A percentile compares a stretch with the other conserved stretches of the same genome.
Evolutionary conservation across 2,329 filamentous ascomycete species (phyloP).

Genomic region (Monosporascus cannonballus): DNA sequence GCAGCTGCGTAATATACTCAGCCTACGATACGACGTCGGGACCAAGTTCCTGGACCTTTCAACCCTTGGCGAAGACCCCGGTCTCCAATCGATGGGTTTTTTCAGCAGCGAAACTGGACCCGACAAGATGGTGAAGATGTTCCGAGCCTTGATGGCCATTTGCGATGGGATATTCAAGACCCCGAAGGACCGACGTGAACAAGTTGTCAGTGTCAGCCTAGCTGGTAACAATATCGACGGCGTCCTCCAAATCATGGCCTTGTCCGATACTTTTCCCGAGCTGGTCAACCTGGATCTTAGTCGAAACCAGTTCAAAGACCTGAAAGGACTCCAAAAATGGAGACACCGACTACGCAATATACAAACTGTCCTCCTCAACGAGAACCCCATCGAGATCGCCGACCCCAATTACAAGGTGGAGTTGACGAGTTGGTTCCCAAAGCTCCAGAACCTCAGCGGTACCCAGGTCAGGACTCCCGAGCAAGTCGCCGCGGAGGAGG

Average conservation of each 20-base stretch:
- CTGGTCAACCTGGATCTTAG: slow-evolving; percentile 86
- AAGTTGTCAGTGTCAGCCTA: slow-evolving; percentile 76
- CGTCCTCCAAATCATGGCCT: slow-evolving; percentile 63
- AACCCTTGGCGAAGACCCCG: slow-evolving; percentile 64
- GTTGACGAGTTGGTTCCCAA: slow-evolving; percentile 76
- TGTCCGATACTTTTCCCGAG: slow-evolving; percentile 76
- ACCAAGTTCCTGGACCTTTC: slow-evolving; percentile 79
- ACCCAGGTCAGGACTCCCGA: slow-evolving; percentile 67
- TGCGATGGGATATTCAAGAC: slow-evolving; percentile 73
- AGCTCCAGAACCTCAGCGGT: slow-evolving; percentile 70
- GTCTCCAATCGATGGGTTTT: slow-evolving; percentile 67
- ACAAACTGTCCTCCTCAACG: slow-evolving; percentile 72
- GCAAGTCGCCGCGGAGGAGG: slow-evolving; percentile 53
- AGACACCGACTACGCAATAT: slow-evolving; percentile 71
- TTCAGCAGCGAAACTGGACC: slow-evolving; percentile 66
- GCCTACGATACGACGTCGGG: slow-evolving; percentile 63
- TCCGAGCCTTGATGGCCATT: slow-evolving; percentile 84
- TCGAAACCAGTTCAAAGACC: slow-evolving; percentile 67
- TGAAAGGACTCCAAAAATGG: slow-evolving; percentile 68
- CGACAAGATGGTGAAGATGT: slow-evolving; percentile 92
- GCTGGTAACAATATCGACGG: slow-evolving; percentile 73
- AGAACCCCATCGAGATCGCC: slow-evolving; percentile 64
- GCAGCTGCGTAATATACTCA: slow-evolving; percentile 65
- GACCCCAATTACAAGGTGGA: slow-evolving; percentile 59
- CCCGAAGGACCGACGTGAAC: slow-evolving; percentile 64